Base-by-base conservation (phyloP, 805 yeast species). In the Jamesozyma hellenica region DNA sequence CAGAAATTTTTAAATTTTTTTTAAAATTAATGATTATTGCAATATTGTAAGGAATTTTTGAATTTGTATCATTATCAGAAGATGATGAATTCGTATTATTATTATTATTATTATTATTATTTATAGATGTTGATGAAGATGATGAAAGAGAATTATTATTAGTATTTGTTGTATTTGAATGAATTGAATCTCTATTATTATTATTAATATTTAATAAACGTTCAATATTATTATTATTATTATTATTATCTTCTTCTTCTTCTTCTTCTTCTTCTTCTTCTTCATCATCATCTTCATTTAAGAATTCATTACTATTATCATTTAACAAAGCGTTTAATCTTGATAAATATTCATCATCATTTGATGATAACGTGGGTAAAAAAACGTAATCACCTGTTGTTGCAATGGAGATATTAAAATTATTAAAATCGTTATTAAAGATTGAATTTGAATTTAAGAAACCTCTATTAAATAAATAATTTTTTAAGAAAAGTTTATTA, bases 21-120 rank as follows among this genome's bases (percentile, higher is more conserved):
- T 57, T 51, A 1, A 74, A 48, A 38, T 74, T 71, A 1, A 75
- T 46, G 4, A 74, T 61, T 2, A 75, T 64, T 0, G 75, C 81
- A 46, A 75, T 64, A 2, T 74, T 72, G 49, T 72, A 76, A 1
- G 78, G 70, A 2, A 71, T 55, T 53, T 52, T 50, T 4, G 53
- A 42, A 16, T 29, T 41, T 15, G 27, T 36, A 10, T 38, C 32
- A n/a, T 38, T 46, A 32, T 53, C 55, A 25, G 34, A 28, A 21
- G 34, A 10, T 28, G 30, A 13, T 7, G 14, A 13, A 14, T 8
- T 4, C 4, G 19, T 23, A 23, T 13, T n/a, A 11, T 8, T 14
- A 4, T 21, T 12, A 25, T 23, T 25, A 23, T 21, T 21, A 5
- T 10, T 13, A 14, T 21, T 33, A 34, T 34, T 26, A 7, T 19